These are phyloP conservation scores for Jacaranda copaia DNA, from an alignment of 257 asterid species.

Conservation along the genomic window DNA sequence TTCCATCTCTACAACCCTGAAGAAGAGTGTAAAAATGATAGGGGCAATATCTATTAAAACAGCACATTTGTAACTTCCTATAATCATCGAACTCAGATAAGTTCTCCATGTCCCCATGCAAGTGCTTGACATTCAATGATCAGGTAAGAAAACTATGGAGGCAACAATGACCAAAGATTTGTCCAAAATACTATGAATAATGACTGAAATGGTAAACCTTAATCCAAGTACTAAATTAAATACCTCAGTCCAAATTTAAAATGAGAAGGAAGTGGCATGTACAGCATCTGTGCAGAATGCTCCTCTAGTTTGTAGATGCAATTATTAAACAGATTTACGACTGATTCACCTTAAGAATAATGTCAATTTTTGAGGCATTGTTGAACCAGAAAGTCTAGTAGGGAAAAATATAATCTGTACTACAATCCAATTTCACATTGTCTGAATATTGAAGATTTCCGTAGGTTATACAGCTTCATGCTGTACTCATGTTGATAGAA, in stretches of 20 bases:
- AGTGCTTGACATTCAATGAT: conserved; percentile 31
- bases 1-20: conserved; percentile 20
- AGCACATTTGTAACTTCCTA: conserved; percentile 11
- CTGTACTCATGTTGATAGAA: conserved; percentile 18
- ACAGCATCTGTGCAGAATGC: conserved; percentile 8
- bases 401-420: not conserved
- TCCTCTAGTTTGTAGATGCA: conserved; percentile 17
- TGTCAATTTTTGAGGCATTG: not conserved
- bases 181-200: not conserved
- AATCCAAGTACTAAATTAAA: not conserved
- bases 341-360: conserved; percentile 1
- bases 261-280: conserved; percentile 19
- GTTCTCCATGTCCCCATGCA: conserved; percentile 18
- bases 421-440: conserved; percentile 12
- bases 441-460: not conserved
- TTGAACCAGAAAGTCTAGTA: conserved; percentile 22
- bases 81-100: conserved; percentile 7
- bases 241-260: conserved; percentile 23
- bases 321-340: conserved; percentile 15
- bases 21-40: conserved; percentile 12
- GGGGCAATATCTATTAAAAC: not conserved
- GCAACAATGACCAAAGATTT: conserved; percentile 3
- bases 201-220: conserved; percentile 1
- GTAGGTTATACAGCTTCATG: conserved; percentile 30
- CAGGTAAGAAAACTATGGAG: conserved; percentile 27